Evolutionary conservation across 2,329 filamentous ascomycete genomes (phyloP).

Genomic region (Aspergillus versicolor): DNA sequence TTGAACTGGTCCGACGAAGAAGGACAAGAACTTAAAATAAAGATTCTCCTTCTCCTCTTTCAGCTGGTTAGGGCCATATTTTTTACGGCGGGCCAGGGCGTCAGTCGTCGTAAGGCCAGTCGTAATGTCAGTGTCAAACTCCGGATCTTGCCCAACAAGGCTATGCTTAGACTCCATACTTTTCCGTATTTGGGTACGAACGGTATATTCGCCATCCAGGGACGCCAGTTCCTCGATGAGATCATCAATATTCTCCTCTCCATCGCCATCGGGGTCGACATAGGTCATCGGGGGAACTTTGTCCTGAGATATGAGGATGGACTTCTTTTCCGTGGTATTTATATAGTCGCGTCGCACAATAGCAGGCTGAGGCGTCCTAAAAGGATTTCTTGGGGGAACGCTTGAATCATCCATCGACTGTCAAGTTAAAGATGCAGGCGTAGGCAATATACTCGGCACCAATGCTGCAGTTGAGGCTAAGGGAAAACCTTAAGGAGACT

Average conservation of each 20-base stretch:
- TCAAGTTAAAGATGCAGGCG: conserved; percentile 3
- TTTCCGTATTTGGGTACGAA: conserved; percentile 52
- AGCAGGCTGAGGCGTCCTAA: neutral
- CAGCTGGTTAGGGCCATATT: conserved; percentile 84
- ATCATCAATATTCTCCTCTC: conserved; percentile 80
- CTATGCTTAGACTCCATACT: conserved; percentile 56
- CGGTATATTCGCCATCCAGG: conserved; percentile 65
- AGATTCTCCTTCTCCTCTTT: conserved; percentile 87
- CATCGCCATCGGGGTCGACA: conserved; percentile 63
- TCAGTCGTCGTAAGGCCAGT: conserved; percentile 71
- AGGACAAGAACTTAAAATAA: conserved; percentile 75
- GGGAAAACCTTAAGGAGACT: neutral
- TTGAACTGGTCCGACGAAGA: conserved; percentile 86
- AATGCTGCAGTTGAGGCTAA: neutral
- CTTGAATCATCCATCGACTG: neutral
- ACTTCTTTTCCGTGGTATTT: neutral
- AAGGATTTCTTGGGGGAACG: neutral
- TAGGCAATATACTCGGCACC: conserved; percentile 1
- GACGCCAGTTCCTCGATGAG: conserved; percentile 79
- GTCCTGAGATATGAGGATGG: neutral
- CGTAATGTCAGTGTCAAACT: conserved; percentile 73
- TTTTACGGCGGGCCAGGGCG: conserved; percentile 63
- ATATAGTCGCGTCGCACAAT: neutral
- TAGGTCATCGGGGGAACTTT: conserved; percentile 54
- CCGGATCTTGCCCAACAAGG: conserved; percentile 67